A percentile compares a stretch with the other conserved stretches of the same genome.
phyloP scores from a whole-genome alignment of 306 rosid genomes.

The Dalbergia oliveri region DNA sequence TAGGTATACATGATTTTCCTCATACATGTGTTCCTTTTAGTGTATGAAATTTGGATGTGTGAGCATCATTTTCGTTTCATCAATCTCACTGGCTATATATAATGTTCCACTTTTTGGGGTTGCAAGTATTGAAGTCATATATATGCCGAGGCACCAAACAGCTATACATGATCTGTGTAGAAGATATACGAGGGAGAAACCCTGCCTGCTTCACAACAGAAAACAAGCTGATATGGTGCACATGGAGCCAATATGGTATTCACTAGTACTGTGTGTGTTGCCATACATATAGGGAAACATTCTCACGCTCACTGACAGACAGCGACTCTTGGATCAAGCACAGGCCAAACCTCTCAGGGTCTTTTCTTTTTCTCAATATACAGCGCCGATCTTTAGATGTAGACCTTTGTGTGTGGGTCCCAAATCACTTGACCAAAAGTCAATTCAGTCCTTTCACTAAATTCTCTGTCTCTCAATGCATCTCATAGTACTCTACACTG shows the following conservation, averaged over 20 bases:
- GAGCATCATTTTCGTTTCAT: not conserved
- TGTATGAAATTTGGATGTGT: not conserved
- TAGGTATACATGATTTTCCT: no score
- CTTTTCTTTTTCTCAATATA: not conserved
- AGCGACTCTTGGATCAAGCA: conserved; percentile 73
- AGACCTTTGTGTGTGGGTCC: conserved; percentile 69
- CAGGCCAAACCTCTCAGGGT: conserved; percentile 34
- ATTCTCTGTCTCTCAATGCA: conserved; percentile 25
- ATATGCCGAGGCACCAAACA: not conserved
- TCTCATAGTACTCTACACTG: conserved; percentile 19
- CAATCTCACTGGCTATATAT: not conserved
- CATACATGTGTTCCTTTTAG: not conserved
- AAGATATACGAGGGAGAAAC: conserved; percentile 6
- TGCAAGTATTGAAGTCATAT: not conserved
- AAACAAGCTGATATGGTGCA: conserved; percentile 31
- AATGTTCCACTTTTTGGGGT: not conserved
- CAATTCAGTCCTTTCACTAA: conserved; percentile 52
- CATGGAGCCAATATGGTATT: conserved; percentile 26
- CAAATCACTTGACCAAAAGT: conserved; percentile 74
- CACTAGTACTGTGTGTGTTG: conserved; percentile 1
- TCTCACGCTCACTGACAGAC: conserved; percentile 88
- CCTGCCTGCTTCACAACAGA: conserved; percentile 27
- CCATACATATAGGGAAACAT: conserved; percentile 53
- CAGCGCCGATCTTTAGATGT: conserved; percentile 73
- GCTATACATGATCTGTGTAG: not conserved